Percentiles rank a stretch among this genome's conserved stretches.
phyloP scores from a whole-genome alignment of 2,329 filamentous ascomycete genomes.

The Pseudogymnoascus sp. region DNA sequence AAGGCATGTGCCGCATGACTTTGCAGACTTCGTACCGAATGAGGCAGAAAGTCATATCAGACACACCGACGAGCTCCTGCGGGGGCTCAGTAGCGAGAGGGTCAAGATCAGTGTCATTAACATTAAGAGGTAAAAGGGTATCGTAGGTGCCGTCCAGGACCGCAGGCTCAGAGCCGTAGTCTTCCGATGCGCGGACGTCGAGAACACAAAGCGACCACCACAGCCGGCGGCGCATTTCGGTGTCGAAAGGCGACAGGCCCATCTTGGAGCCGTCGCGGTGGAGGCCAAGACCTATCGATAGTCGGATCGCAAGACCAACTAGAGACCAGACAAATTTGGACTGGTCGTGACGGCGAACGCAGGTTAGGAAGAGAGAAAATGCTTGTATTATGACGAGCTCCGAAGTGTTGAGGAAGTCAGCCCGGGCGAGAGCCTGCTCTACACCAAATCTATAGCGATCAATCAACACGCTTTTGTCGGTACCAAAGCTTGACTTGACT shows the following conservation, averaged over 20 bases:
- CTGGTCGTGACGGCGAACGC: constrained; percentile 41
- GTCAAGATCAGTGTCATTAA: constrained; percentile 40
- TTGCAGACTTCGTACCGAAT: constrained; percentile 29
- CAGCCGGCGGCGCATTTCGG: constrained; percentile 49
- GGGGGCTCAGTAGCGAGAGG: constrained; percentile 25
- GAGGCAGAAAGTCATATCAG: constrained; percentile 32
- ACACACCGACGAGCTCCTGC: constrained; percentile 23
- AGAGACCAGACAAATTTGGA: constrained; percentile 45
- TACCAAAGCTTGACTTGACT: constrained; percentile 30
- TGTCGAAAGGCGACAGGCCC: constrained; percentile 47
- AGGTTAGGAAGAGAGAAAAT: constrained; percentile 46
- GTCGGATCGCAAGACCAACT: constrained; percentile 49
- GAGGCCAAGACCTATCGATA: constrained; percentile 51
- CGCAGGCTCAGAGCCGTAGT: constrained; percentile 54
- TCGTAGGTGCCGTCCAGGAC: constrained; percentile 52
- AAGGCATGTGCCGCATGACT: constrained; percentile 18
- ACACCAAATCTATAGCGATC: constrained; percentile 43
- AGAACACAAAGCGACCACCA: constrained; percentile 56
- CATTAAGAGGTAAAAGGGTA: constrained; percentile 42
- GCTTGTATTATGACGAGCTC: constrained; percentile 47
- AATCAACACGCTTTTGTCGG: constrained; percentile 37
- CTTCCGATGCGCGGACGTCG: constrained; percentile 52
- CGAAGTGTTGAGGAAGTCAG: constrained; percentile 45
- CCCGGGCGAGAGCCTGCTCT: constrained; percentile 47
- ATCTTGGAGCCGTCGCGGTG: constrained; percentile 52